These are phyloP conservation scores for Saussurea involucrata DNA, from an alignment of 129 eudicot species.

Conservation along the genomic window DNA sequence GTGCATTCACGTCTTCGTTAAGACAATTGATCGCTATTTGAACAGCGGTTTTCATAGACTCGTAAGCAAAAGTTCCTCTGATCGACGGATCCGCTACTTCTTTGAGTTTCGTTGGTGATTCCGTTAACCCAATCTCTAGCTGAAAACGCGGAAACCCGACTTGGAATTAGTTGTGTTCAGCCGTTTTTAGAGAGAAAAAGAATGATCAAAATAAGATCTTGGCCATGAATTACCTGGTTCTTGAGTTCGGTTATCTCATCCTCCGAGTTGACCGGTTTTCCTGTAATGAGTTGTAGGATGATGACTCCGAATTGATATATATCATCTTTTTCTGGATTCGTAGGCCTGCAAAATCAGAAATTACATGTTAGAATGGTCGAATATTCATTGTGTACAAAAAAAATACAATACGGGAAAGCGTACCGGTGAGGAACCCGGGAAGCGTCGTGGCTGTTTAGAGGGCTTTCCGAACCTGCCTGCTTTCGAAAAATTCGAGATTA, in stretches of 20 bases:
- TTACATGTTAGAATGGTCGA: background rate
- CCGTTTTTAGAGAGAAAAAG: background rate
- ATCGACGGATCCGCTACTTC: conserved; percentile 61
- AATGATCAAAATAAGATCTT: background rate
- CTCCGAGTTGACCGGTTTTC: conserved; percentile 58
- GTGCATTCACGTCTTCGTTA: conserved; percentile 46
- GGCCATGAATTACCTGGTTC: conserved; percentile 46
- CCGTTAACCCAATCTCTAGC: conserved; percentile 79
- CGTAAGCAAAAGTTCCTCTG: conserved; percentile 78
- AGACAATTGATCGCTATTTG: conserved; percentile 73
- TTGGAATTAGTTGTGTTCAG: background rate
- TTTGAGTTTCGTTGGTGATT: conserved; percentile 54
- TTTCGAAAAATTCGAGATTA: background rate
- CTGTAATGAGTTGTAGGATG: conserved; percentile 70
- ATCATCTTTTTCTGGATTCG: conserved; percentile 69
- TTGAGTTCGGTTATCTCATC: conserved; percentile 58
- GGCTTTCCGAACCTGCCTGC: conserved; percentile 71
- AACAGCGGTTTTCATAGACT: conserved; percentile 70
- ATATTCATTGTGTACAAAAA: no score
- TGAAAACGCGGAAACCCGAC: conserved; percentile 22
- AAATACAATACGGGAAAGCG: background rate
- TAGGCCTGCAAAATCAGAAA: conserved; percentile 23
- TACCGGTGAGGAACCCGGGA: conserved; percentile 41
- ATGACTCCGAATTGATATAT: conserved; percentile 78
- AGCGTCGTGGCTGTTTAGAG: conserved; percentile 47